Conservation (phyloP, 1,284 basidiomycete species). For the Moesziomyces aphidis region DNA sequence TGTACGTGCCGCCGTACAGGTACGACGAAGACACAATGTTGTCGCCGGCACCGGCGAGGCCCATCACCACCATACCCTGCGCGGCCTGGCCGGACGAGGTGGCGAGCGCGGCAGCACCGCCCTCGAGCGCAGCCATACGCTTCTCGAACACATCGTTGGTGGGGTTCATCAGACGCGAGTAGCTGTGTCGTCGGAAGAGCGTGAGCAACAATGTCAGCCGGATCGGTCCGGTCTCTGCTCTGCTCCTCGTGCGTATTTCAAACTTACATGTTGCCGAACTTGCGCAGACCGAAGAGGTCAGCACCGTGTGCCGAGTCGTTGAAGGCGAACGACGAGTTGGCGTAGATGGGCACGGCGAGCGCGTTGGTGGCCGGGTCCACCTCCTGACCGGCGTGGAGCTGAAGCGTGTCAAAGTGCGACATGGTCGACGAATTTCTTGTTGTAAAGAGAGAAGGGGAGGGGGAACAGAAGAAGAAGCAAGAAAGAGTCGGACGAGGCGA, state of each 20-base stretch:
- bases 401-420: constrained; percentile 67
- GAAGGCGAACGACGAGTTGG: constrained; percentile 66
- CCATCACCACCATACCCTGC: constrained; percentile 78
- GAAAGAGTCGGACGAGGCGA: background rate
- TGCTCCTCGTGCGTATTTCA: too few species aligned
- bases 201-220: background rate
- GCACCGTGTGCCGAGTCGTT: constrained; percentile 75
- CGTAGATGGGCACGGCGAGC: constrained; percentile 84
- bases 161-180: constrained; percentile 79
- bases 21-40: constrained; percentile 78
- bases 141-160: constrained; percentile 87
- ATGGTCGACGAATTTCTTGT: constrained; percentile 24
- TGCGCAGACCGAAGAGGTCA: constrained; percentile 78
- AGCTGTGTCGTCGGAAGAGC: constrained; percentile 18
- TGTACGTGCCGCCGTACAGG: constrained; percentile 76
- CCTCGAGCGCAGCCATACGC: constrained; percentile 84
- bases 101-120: constrained; percentile 82
- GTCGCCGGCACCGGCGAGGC: constrained; percentile 78
- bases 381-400: constrained; percentile 81
- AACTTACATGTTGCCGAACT: constrained; percentile 74
- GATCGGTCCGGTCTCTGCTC: too few species aligned
- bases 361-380: constrained; percentile 79
- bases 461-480: constrained; percentile 1
- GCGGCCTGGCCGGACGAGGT: constrained; percentile 83
- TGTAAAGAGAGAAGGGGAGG: background rate